Base-by-base conservation (phyloP, 805 yeast genomes). In the Hyphopichia homilentoma region DNA sequence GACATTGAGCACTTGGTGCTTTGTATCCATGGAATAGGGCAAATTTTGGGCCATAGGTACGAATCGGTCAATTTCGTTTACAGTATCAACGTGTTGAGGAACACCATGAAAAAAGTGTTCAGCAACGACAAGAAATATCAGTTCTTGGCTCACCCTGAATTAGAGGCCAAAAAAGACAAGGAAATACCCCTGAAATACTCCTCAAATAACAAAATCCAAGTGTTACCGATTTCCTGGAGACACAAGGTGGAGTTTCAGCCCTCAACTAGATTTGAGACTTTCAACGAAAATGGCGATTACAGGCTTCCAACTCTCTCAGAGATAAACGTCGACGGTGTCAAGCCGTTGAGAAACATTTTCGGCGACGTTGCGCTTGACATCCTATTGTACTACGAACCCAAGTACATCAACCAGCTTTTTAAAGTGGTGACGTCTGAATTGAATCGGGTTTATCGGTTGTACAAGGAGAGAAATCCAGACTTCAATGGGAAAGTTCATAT, bases 1-100 rank as follows among this genome's bases (percentile, higher is more conserved):
- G 59, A 67, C 20, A 56, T 78, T 18, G 77, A 79, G 21, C 86
- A 80, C 48, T 61, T 90, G 40, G 76, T 89, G 2, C 64, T 90
- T n/a, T 87, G 96, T 50, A 75, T 90, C 18, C 98, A 90, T 61
- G 98, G 98, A 0, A 85, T 90, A 39, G 98, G 97, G 2, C 98
- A 90, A 57, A 75, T 80, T 12, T 62, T 93, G 32, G 94, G 96
- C 2, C 68, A 78, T 28, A 76, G 76, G 47, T 79, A 82, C 49
- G 89, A 88, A 45, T 79, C 82, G 32, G 81, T 90, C 16, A 86
- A 86, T 56, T 93, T 90, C 61, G 79, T 87, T 6, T 95, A 88
- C 51, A 88, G 88, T 22, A 75, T 87, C 21, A 84, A 83, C 46
- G 68, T 73, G 20, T 55, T 89, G 40, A 60, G 88, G 38, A 61